Evolutionary conservation across 164 flowering plant species (phyloP).

Genomic region (Protea cynaroides): DNA sequence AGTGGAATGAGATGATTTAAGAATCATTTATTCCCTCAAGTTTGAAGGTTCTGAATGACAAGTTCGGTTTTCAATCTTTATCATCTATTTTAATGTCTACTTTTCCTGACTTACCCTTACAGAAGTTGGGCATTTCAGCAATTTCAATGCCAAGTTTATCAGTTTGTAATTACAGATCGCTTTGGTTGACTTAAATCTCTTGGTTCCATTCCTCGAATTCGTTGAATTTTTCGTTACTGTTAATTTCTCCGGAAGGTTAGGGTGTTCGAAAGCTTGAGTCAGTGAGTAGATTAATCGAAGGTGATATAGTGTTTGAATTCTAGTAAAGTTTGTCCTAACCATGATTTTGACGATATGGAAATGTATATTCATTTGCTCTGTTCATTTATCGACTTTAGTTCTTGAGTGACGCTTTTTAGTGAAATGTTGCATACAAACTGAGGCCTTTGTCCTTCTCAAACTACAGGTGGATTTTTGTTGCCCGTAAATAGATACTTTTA

Average conservation of each 20-base stretch:
- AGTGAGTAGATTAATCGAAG: too few species aligned
- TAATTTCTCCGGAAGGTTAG: not conserved
- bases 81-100: not conserved
- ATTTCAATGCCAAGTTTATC: not conserved
- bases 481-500: not conserved
- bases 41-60: not conserved
- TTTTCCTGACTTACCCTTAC: too few species aligned
- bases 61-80: not conserved
- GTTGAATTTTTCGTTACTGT: not conserved
- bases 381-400: not conserved
- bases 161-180: not conserved
- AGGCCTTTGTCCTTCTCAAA: not conserved
- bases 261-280: too few species aligned
- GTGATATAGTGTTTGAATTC: not conserved
- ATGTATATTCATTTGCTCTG: not conserved
- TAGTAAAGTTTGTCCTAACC: not conserved
- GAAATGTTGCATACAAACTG: not conserved
- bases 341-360: not conserved
- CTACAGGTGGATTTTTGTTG: constrained; percentile 21
- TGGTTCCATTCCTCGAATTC: not conserved
- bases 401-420: not conserved
- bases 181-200: not conserved
- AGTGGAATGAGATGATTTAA: not conserved
- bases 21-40: not conserved
- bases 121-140: too few species aligned